These are phyloP conservation scores for Caryopteris hybrid DNA, from an alignment of 305 asterid genomes.

Conservation along the genomic window DNA sequence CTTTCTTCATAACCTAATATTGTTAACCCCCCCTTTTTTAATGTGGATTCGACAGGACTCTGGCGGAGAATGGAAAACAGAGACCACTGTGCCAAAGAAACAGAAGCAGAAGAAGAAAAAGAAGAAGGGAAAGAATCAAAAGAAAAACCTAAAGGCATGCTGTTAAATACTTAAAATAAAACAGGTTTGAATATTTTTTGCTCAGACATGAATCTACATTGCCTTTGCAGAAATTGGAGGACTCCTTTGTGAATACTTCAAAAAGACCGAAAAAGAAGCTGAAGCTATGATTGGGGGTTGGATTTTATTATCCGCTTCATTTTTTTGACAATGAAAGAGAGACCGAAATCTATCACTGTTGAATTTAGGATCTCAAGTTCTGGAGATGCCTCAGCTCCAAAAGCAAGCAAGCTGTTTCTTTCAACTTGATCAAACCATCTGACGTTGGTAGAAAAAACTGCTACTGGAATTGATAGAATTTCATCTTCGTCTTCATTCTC, in stretches of 20 bases:
- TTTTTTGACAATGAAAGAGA: conserved; percentile 9
- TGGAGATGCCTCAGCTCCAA: conserved; percentile 1
- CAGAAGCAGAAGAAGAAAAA: conserved; percentile 49
- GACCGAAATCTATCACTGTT: not conserved
- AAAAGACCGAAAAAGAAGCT: conserved; percentile 46
- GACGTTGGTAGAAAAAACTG: not conserved
- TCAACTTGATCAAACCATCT: not conserved
- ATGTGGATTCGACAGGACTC: conserved; percentile 38
- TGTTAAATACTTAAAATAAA: not conserved
- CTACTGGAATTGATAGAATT: not conserved
- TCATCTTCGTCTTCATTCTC: not conserved
- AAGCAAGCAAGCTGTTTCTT: conserved; percentile 1
- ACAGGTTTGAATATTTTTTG: not conserved
- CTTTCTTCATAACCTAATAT: not conserved
- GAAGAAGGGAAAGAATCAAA: conserved; percentile 36
- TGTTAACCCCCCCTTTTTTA: conserved; percentile 14
- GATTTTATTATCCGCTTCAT: not conserved
- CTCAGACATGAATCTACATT: not conserved
- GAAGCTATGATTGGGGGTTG: conserved; percentile 32
- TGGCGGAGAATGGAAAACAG: conserved; percentile 30
- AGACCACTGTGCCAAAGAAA: conserved; percentile 31
- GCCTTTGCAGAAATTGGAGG: conserved; percentile 45
- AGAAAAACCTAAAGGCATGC: conserved; percentile 42
- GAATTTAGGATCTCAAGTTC: not conserved
- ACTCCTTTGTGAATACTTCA: conserved; percentile 10